A percentile compares a stretch with the other conserved stretches of the same genome.
Conservation (phyloP, 2,329 filamentous ascomycete genomes). For the Cladosporium sp. region DNA sequence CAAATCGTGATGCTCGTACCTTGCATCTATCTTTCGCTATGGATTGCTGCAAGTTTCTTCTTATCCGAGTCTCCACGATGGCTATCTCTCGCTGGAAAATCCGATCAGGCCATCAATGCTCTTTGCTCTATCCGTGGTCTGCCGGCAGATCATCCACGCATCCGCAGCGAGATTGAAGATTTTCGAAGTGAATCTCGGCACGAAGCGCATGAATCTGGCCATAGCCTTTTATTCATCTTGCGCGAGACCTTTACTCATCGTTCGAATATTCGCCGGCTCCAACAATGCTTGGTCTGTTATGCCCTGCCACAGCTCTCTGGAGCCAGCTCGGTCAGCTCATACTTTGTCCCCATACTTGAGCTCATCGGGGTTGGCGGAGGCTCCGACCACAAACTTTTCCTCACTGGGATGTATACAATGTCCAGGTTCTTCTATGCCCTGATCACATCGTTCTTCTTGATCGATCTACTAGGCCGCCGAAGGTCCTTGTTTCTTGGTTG, state of each 20-base stretch:
- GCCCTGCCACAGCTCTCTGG: slow-evolving; percentile 39
- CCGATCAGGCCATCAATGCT: slow-evolving; percentile 27
- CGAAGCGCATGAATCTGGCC: slow-evolving; percentile 14
- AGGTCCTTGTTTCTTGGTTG: slow-evolving; percentile 32
- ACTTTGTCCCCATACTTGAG: slow-evolving; percentile 41
- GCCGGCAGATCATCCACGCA: background rate
- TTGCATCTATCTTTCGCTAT: slow-evolving; percentile 27
- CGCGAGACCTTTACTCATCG: slow-evolving; percentile 18
- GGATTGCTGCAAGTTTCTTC: slow-evolving; percentile 30
- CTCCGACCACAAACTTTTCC: slow-evolving; percentile 33
- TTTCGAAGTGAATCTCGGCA: slow-evolving; percentile 7
- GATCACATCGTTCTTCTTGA: slow-evolving; percentile 41
- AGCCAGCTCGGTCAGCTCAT: slow-evolving; percentile 41
- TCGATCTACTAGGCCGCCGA: slow-evolving; percentile 38
- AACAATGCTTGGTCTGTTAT: slow-evolving; percentile 15
- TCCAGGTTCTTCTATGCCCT: slow-evolving; percentile 41
- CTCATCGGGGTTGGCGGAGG: slow-evolving; percentile 33
- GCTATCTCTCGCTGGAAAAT: slow-evolving; percentile 27
- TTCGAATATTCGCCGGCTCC: slow-evolving; percentile 17
- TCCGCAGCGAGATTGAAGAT: background rate
- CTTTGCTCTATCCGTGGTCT: slow-evolving; percentile 29
- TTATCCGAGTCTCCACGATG: slow-evolving; percentile 33
- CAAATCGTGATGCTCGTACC: slow-evolving; percentile 32
- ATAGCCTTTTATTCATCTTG: no score
- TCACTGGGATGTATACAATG: slow-evolving; percentile 41